Evolutionary conservation across 345 rosid genomes (phyloP).

Genomic region (Populus simonii): DNA sequence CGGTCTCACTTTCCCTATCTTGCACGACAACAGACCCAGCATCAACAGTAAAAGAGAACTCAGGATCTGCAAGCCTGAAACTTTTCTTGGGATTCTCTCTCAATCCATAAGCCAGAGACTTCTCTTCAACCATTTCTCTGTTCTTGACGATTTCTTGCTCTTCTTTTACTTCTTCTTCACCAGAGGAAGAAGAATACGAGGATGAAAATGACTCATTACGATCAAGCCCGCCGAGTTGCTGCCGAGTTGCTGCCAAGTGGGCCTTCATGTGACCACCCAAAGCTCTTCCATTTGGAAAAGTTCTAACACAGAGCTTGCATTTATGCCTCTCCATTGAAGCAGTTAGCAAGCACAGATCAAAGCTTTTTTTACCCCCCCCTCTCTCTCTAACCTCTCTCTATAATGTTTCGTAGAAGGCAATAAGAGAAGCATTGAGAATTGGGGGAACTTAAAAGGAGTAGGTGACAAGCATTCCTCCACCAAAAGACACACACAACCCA

Average conservation of each 20-base stretch:
- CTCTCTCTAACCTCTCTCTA: background rate
- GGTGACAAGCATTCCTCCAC: slow-evolving; percentile 42
- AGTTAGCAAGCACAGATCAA: background rate
- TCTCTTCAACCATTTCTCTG: slow-evolving; percentile 9
- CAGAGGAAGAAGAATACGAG: slow-evolving; percentile 14
- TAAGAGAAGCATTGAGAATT: slow-evolving; percentile 1
- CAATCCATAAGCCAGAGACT: slow-evolving; percentile 21
- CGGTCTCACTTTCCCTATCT: slow-evolving; percentile 36
- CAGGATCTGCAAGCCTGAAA: slow-evolving; percentile 37
- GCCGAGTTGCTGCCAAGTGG: slow-evolving; percentile 20
- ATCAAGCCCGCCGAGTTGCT: slow-evolving; percentile 8
- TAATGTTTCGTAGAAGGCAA: background rate
- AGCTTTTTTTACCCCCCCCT: background rate
- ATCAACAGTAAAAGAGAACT: slow-evolving; percentile 24
- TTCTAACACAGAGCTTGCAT: slow-evolving; percentile 34
- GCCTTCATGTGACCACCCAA: slow-evolving; percentile 37
- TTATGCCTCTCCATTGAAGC: slow-evolving; percentile 27
- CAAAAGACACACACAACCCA: slow-evolving; percentile 34
- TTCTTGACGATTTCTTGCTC: slow-evolving; percentile 13
- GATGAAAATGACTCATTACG: slow-evolving; percentile 4
- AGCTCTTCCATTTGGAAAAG: slow-evolving; percentile 30
- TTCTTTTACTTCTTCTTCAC: slow-evolving; percentile 11
- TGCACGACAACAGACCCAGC: slow-evolving; percentile 18
- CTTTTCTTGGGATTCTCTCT: slow-evolving; percentile 37
- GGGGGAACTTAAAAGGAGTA: slow-evolving; percentile 36